Percentiles rank a stretch among this genome's conserved stretches.
Evolutionary conservation across 2,329 filamentous ascomycete genomes (phyloP).

Genomic region (Diaporthe humulicola): DNA sequence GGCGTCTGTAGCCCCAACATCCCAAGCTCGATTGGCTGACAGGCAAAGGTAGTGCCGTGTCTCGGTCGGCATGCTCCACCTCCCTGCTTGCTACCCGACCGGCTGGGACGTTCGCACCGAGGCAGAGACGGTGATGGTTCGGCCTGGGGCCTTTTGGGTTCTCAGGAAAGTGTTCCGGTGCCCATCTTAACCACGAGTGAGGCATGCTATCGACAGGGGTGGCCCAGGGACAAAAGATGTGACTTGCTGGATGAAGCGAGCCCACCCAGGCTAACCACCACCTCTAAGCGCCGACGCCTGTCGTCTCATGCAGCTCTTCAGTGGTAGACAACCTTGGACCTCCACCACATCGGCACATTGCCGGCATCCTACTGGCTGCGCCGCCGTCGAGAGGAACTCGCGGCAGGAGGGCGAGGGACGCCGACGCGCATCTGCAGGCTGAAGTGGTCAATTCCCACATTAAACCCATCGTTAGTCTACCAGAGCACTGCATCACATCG

Average conservation of each 20-base stretch:
- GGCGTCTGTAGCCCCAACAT: slow-evolving; percentile 9
- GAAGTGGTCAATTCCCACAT: slow-evolving; percentile 42
- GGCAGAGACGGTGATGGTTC: slow-evolving; percentile 35
- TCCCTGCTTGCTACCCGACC: slow-evolving; percentile 35
- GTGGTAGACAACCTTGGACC: slow-evolving; percentile 44
- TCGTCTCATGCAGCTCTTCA: slow-evolving; percentile 62
- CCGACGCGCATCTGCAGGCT: slow-evolving; percentile 56
- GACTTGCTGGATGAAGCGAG: slow-evolving; percentile 58
- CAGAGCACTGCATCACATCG: background rate
- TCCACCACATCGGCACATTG: slow-evolving; percentile 47
- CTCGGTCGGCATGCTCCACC: slow-evolving; percentile 32
- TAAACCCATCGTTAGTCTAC: slow-evolving; percentile 30
- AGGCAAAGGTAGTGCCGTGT: slow-evolving; percentile 32
- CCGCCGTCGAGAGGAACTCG: slow-evolving; percentile 39
- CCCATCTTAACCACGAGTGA: slow-evolving; percentile 30
- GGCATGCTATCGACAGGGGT: slow-evolving; percentile 37
- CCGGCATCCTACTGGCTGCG: slow-evolving; percentile 50
- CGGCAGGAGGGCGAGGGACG: slow-evolving; percentile 37
- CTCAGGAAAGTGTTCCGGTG: slow-evolving; percentile 16
- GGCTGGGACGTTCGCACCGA: slow-evolving; percentile 35
- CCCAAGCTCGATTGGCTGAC: slow-evolving; percentile 32
- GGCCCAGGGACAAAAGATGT: slow-evolving; percentile 47
- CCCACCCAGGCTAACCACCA: slow-evolving; percentile 47
- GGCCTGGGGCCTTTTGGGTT: slow-evolving; percentile 17
- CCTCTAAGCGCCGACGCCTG: slow-evolving; percentile 71